Percentiles rank a stretch among this genome's conserved stretches.
Conservation (phyloP, 2,329 filamentous ascomycete genomes). For the Sclerotinia subarctica region DNA sequence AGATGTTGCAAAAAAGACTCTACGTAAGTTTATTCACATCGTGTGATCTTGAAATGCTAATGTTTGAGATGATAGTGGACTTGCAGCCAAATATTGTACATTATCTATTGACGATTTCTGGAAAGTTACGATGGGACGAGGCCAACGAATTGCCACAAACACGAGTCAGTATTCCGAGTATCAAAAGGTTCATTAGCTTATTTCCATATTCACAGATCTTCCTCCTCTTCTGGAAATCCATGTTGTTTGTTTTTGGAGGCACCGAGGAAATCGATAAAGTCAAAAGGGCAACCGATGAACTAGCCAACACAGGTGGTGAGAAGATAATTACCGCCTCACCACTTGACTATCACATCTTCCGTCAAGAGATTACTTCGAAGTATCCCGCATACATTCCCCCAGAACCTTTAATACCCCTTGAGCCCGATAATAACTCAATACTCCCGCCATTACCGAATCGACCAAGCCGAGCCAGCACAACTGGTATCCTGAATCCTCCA, state of each 20-base stretch:
- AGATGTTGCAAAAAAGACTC: slow-evolving; percentile 39
- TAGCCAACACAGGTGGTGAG: slow-evolving; percentile 46
- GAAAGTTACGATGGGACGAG: slow-evolving; percentile 71
- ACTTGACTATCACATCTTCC: slow-evolving; percentile 91
- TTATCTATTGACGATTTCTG: slow-evolving; percentile 66
- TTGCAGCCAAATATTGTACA: slow-evolving; percentile 67
- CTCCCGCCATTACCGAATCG: slow-evolving; percentile 81
- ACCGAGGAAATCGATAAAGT: slow-evolving; percentile 67
- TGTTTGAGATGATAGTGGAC: slow-evolving; percentile 40
- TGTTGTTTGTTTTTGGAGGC: slow-evolving; percentile 82
- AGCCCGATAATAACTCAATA: slow-evolving; percentile 87
- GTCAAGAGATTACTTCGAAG: slow-evolving; percentile 95
- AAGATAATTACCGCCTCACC: slow-evolving; percentile 87
- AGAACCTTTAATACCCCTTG: slow-evolving; percentile 75
- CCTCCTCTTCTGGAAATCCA: slow-evolving; percentile 86
- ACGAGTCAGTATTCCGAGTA: slow-evolving; percentile 49
- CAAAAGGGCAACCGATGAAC: slow-evolving; percentile 68
- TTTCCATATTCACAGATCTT: slow-evolving; percentile 54
- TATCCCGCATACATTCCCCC: slow-evolving; percentile 96
- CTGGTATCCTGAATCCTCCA: slow-evolving; percentile 59
- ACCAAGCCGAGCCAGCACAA: slow-evolving; percentile 57
- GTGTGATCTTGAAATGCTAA: slow-evolving; percentile 28
- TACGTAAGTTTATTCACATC: slow-evolving; percentile 45
- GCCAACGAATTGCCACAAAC: slow-evolving; percentile 60
- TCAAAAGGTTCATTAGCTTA: slow-evolving; percentile 28